Evolutionary conservation across 1,284 basidiomycete genomes (phyloP), one percentile per base, ranked within the genome.

Genomic region (Cutaneotrichosporon dermatis): DNA sequence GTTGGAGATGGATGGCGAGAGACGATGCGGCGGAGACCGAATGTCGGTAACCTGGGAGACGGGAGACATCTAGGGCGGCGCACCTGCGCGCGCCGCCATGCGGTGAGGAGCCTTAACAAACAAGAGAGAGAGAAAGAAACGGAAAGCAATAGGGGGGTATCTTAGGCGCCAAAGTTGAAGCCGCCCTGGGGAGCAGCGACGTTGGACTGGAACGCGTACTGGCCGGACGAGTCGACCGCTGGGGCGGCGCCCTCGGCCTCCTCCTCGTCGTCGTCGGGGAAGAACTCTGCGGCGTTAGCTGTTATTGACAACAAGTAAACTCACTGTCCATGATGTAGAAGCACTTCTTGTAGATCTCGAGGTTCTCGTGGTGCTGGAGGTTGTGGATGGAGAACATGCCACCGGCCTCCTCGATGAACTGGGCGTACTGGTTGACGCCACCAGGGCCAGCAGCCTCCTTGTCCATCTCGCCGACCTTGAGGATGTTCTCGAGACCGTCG

Each of bases 361-460:
- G 80, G 80, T 98, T 99, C 81, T 99, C 95, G 80, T 99, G 96
- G 80, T 96, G 93, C 81, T 99, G 96, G 64, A 99, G 85, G 79
- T 97, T 95, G 84, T 98, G 95, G 76, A 99, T 97, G 33, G 92
- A 89, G 66, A 95, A 85, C 94, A 99, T 98, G 55, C 96, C 96
- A 67, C 96, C 95, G 41, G 94, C 93, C 79, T 99, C 96, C 79
- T 99, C 96, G 52, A 99, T 91, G 71, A 83, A 97, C 57, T 90
- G 81, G 12, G 96, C 95, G 77, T 97, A 99, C 72, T 92, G 87
- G 80, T 99, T 99, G 54, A 86, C 83, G 11, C 85, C 89, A 51
- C 91, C 90, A 46, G 89, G 87, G 25, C 91, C 92, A 35, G 83
- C 84, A 42, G 87, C 84, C 70, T 88, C 84, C 81, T 90, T 97